These are phyloP conservation scores for Discostella pseudostelligera DNA, from an alignment of 108 stramenopile genomes.

Conservation along the genomic window DNA sequence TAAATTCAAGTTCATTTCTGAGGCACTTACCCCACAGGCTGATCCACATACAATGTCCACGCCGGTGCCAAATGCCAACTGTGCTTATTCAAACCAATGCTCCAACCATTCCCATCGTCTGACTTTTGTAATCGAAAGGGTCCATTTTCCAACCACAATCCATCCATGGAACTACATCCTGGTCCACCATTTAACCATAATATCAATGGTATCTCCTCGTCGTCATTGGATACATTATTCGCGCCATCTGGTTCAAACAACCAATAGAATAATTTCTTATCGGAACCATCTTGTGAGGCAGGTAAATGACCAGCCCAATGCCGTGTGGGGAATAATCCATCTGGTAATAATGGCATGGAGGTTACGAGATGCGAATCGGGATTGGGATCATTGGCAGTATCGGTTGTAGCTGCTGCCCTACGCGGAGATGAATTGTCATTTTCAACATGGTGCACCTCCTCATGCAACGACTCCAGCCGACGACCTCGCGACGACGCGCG, in stretches of 20 bases:
- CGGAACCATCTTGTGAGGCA: slow-evolving; percentile 47
- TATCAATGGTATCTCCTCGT: slow-evolving; percentile 74
- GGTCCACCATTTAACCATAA: slow-evolving; percentile 91
- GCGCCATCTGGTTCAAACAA: slow-evolving; percentile 73
- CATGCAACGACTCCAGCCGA: slow-evolving; percentile 20
- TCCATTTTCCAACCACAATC: slow-evolving; percentile 95
- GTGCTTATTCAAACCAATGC: slow-evolving; percentile 60
- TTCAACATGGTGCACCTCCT: background rate
- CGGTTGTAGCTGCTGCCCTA: too few species aligned
- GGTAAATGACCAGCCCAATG: slow-evolving; percentile 81
- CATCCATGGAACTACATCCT: slow-evolving; percentile 95
- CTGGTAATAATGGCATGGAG: slow-evolving; percentile 55
- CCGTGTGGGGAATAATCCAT: slow-evolving; percentile 38
- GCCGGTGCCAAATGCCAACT: slow-evolving; percentile 87
- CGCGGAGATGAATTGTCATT: slow-evolving; percentile 11
- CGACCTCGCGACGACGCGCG: slow-evolving; percentile 16
- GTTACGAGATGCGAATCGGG: slow-evolving; percentile 70
- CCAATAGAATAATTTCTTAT: slow-evolving; percentile 95
- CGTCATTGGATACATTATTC: slow-evolving; percentile 30
- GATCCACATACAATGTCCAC: slow-evolving; percentile 77
- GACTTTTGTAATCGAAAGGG: slow-evolving; percentile 66
- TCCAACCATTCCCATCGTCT: slow-evolving; percentile 39
- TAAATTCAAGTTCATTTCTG: background rate
- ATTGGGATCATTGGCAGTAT: slow-evolving; percentile 15
- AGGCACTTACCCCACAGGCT: slow-evolving; percentile 46